Evolutionary conservation across 108 stramenopile genomes (phyloP).

Genomic region (Pseudonitzschia multistriata): DNA sequence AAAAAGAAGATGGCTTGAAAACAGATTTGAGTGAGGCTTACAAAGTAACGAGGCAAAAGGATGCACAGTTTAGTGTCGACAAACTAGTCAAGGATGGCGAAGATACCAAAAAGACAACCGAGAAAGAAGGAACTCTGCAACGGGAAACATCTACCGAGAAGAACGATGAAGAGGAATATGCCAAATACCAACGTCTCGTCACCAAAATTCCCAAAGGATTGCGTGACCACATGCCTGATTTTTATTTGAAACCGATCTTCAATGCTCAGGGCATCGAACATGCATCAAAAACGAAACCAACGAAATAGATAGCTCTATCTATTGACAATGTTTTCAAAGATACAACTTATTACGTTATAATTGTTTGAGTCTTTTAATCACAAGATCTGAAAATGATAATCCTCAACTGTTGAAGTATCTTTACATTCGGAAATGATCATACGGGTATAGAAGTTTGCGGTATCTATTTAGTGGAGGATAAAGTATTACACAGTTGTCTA

Average conservation of each 20-base stretch:
- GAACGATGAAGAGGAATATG: constrained; percentile 16
- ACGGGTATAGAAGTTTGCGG: no score
- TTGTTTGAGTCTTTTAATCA: no score
- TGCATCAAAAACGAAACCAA: not conserved
- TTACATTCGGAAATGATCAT: no score
- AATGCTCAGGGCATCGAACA: constrained; percentile 3
- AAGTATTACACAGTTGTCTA: no score
- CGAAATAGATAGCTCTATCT: not conserved
- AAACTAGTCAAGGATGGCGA: not conserved
- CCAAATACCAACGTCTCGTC: constrained; percentile 26
- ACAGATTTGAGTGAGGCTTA: not conserved
- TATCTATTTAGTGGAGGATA: no score
- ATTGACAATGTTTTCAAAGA: not conserved
- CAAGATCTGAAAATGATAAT: no score
- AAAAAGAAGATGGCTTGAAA: constrained; percentile 9
- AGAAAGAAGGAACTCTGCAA: not conserved
- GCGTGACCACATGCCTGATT: constrained; percentile 52
- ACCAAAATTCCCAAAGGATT: constrained; percentile 37
- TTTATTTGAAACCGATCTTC: constrained; percentile 45
- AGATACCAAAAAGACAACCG: not conserved
- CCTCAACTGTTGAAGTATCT: no score
- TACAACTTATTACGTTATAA: no score
- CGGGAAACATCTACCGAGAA: constrained; percentile 7
- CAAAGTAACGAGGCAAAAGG: not conserved
- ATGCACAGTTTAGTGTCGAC: not conserved